Base-by-base conservation (phyloP, 345 rosid genomes). In the Anastatica hierochuntica region DNA sequence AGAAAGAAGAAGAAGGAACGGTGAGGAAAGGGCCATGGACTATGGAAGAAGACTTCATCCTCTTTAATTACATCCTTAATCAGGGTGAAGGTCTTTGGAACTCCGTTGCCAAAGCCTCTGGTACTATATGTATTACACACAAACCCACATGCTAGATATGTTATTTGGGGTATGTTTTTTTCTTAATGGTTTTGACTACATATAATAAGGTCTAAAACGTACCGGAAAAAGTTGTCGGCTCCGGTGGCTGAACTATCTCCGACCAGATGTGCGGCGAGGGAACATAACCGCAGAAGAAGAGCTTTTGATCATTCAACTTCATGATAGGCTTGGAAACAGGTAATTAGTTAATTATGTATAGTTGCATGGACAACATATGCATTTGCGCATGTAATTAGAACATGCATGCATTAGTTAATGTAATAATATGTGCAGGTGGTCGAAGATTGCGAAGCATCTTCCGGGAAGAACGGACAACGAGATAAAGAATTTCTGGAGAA, bases 391-490 rank as follows among this genome's bases (percentile, higher is more conserved):
- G n/a, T n/a, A n/a, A n/a, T n/a, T n/a, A n/a, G n/a, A n/a, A n/a
- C n/a, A n/a, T n/a, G n/a, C n/a, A n/a, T n/a, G n/a, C n/a, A 2
- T n/a, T n/a, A n/a, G 5, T 21, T 21, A 2, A 21, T 21, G 2
- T 2, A 21, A 21, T 21, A 21, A 21, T 21, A 21, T 21, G 5
- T n/a, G 2, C 13, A 85, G 90, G 74, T 85, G 90, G 90, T 85
- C 95, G 0, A 85, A 88, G 65, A 92, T 92, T 13, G 99, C 97
- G 0, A 92, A 92, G 72, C 95, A 83, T 72, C 74, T 92, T 2
- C 97, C 97, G 2, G 99, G 99, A 44, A 85, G 99, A 72, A 92
- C 99, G 0, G 99, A 92, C 58, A 92, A 92, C 42, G 99, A 92
- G 53, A 92, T 92, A 70, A 92, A 92, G 72, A 92, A 92, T 34